Percentiles rank a stretch among this genome's conserved stretches.
Conservation (phyloP, 257 asterid genomes). For the Solanum infundibuliforme region DNA sequence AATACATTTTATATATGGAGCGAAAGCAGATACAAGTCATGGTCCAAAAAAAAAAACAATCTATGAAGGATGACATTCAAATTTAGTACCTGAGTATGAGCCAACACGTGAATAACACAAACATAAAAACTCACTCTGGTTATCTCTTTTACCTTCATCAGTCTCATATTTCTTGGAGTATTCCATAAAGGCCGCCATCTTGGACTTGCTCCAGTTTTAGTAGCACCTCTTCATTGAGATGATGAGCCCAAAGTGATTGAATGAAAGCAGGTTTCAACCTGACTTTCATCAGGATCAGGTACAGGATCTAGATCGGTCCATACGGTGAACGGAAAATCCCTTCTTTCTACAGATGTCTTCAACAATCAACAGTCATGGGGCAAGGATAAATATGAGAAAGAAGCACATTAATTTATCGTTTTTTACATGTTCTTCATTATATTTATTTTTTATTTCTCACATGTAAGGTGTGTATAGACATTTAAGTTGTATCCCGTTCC, state of each 20-base stretch:
- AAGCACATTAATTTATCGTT: background rate
- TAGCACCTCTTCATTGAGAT: background rate
- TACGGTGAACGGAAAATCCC: background rate
- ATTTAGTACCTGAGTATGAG: background rate
- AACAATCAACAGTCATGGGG: background rate
- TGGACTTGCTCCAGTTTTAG: background rate
- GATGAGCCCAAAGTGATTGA: background rate
- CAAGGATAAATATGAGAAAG: background rate
- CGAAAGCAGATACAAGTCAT: background rate
- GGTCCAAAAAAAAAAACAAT: background rate
- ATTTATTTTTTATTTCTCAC: background rate
- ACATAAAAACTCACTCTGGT: background rate
- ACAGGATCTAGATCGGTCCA: background rate
- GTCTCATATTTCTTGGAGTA: background rate
- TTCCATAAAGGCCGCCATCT: background rate
- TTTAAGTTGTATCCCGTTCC: background rate
- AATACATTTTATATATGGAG: background rate
- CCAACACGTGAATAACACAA: background rate
- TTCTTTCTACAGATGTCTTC: background rate
- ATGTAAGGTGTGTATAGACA: background rate
- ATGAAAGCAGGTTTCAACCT: background rate
- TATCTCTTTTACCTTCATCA: background rate
- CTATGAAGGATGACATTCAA: background rate
- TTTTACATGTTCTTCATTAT: background rate
- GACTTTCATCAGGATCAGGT: background rate